Base-by-base conservation (phyloP, 805 yeast species). In the Zygosaccharomyces gambellarensis region DNA sequence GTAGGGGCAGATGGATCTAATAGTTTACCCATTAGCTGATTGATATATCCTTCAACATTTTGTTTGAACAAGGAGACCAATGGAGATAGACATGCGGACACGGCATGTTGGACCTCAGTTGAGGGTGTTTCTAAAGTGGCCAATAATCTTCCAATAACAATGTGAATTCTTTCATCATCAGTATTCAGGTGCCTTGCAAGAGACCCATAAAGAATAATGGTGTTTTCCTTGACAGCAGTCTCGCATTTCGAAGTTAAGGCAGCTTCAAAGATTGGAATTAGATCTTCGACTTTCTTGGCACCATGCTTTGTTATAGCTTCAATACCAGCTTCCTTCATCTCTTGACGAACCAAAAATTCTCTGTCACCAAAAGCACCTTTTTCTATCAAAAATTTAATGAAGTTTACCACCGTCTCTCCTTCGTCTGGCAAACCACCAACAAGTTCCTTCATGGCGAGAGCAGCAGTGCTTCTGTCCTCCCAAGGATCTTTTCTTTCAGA, bases 301-400 rank as follows among this genome's bases (percentile, higher is more conserved):
- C 96, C 97, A 56, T 83, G 85, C 1, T 64, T 61, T 38, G 82
- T 76, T 46, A 94, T 81, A 30, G 88, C 74, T 36, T 76, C 80
- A 50, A 87, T 75, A 44, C 96, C 98, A n/a, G 97, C 94, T 48
- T 85, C 92, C 61, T 88, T 90, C 64, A 90, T 76, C 62, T 87
- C 95, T 53, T 82, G 86, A 46, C 94, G 79, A 3, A 89, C 96
- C 45, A 79, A 68, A 0, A 77, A 70, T 50, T 87, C 86, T 50
- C 77, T 75, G 62, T 90, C 98, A 27, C 88, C 90, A 39, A 90
- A 71, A 0, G 92, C 87, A 40, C 77, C 76, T 43, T 75, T 79
- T 14, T 77, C 72, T 27, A 85, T 78, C 47, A 88, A 69, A 64
- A 87, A 88, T 21, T 68, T 65, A 59, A 90, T 78, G n/a, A 88